Base-by-base conservation (phyloP, 306 rosid species). In the Spatholobus suberectus region DNA sequence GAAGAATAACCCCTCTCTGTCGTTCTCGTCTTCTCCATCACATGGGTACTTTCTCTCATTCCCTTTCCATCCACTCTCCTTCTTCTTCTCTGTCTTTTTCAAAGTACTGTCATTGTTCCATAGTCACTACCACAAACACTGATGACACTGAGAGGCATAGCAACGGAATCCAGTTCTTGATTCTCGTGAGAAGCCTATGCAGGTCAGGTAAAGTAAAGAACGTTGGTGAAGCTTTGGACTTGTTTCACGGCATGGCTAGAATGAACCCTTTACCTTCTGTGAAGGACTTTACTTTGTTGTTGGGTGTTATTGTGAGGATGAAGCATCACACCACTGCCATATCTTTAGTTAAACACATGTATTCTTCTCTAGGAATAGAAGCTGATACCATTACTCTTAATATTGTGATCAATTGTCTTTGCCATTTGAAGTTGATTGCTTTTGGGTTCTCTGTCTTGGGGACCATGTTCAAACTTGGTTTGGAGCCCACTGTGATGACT, bases 391-490 rank as follows among this genome's bases (percentile, higher is more conserved):
- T 81, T 57, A 73, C 78, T 26, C 81, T 84, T 67, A 84, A 66
- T 51, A 38, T 78, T 74, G 70, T 81, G 46, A 80, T 86, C 14
- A 88, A 83, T 67, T 86, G 86, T 15, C 86, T 88, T 46, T 80
- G 88, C 8, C 85, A 2, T 12, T 55, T 81, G 21, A 62, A 78
- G 23, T 59, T 37, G 12, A 21, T 80, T 9, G 47, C 49, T 27
- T 78, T 59, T 62, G 87, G 91, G 11, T 89, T 89, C 46, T 84
- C 81, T 2, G 80, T 86, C 0, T 70, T 86, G 72, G 89, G 80
- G 10, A 73, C 59, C n/a, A 78, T 86, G 78, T 34, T 83, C 47
- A 83, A 83, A 32, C 81, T 83, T 73, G 91, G 91, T 59, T 52
- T 80, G 41, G 70, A 81, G 80, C 91, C 89, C 2, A 26, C 70